Percentiles rank a stretch among this genome's conserved stretches.
These are phyloP conservation scores for Penicillium sp. DNA, from an alignment of 2,329 filamentous ascomycete genomes.

Conservation along the genomic window DNA sequence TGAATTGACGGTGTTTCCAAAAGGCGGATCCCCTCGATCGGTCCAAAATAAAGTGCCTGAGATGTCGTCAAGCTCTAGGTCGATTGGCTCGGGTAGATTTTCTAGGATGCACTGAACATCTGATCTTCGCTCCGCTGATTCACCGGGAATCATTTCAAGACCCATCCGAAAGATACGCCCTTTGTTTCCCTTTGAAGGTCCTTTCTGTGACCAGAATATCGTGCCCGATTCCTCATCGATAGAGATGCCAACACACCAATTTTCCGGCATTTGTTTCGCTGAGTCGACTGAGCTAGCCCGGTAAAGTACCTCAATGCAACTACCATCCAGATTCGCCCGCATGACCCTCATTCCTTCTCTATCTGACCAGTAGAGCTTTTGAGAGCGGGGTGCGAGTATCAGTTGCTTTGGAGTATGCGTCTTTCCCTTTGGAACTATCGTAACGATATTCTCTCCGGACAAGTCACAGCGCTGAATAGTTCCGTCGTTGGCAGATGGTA, in stretches of 20 bases:
- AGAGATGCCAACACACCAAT: conserved; percentile 9
- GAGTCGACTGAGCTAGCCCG: not conserved
- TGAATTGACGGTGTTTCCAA: conserved; percentile 10
- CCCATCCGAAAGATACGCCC: conserved; percentile 9
- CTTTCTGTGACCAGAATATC: conserved; percentile 13
- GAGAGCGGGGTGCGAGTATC: not conserved
- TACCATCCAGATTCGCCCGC: conserved; percentile 11
- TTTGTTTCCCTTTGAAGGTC: not conserved
- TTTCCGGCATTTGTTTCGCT: not conserved
- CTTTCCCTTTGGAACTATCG: conserved; percentile 3
- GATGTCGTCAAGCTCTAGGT: conserved; percentile 6
- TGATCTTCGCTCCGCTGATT: not conserved
- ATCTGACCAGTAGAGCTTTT: conserved; percentile 13
- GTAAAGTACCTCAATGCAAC: conserved; percentile 8
- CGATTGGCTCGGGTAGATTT: conserved; percentile 12
- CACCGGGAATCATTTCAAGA: not conserved
- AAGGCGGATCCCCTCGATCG: conserved; percentile 12
- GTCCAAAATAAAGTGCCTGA: conserved; percentile 9
- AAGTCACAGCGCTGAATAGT: conserved; percentile 7
- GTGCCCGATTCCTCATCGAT: conserved; percentile 1
- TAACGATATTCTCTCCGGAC: conserved; percentile 5
- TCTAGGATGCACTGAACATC: conserved; percentile 8
- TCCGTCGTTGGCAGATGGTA: conserved; percentile 7
- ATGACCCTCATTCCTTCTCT: conserved; percentile 11
- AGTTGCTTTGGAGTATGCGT: conserved; percentile 12